Percentiles rank a stretch among this genome's conserved stretches.
Evolutionary conservation across 345 rosid species (phyloP).

Genomic region (Viola odorata): DNA sequence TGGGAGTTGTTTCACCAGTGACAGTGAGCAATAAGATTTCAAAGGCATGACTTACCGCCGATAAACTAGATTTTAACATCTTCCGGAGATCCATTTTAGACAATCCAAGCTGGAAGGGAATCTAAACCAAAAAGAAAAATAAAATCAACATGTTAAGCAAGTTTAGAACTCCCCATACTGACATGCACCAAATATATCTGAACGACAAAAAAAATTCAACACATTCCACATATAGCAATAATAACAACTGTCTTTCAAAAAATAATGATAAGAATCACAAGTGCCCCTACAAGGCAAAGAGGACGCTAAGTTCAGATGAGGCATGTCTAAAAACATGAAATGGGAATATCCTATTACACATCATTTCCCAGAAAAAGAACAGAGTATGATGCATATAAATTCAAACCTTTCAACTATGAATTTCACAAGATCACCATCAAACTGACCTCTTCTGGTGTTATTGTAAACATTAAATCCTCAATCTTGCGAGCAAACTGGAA

Average conservation of each 20-base stretch:
- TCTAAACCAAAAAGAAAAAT: constrained; percentile 38
- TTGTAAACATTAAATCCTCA: constrained; percentile 91
- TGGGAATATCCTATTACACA: too few relatives aligned
- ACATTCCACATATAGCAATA: too few relatives aligned
- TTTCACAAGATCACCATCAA: not conserved
- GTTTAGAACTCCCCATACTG: not conserved
- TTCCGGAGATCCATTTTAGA: constrained; percentile 86
- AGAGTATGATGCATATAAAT: not conserved
- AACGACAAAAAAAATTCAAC: too few relatives aligned
- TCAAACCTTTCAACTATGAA: not conserved
- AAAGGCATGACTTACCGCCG: constrained; percentile 57
- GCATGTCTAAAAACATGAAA: too few relatives aligned
- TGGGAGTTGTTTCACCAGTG: not conserved
- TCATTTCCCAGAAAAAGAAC: not conserved
- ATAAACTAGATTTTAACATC: constrained; percentile 71
- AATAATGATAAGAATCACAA: too few relatives aligned
- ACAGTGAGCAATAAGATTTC: not conserved
- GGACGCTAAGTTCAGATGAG: too few relatives aligned
- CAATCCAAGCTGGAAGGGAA: constrained; percentile 87
- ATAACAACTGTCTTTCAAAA: too few relatives aligned
- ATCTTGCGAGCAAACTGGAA: constrained; percentile 88
- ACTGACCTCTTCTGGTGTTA: constrained; percentile 92
- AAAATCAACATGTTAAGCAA: constrained; percentile 6
- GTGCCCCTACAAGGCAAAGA: too few relatives aligned
- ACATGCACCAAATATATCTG: too few relatives aligned